Evolutionary conservation across 2,329 filamentous ascomycete species (phyloP).

Genomic region (Drechslerella dactyloides): DNA sequence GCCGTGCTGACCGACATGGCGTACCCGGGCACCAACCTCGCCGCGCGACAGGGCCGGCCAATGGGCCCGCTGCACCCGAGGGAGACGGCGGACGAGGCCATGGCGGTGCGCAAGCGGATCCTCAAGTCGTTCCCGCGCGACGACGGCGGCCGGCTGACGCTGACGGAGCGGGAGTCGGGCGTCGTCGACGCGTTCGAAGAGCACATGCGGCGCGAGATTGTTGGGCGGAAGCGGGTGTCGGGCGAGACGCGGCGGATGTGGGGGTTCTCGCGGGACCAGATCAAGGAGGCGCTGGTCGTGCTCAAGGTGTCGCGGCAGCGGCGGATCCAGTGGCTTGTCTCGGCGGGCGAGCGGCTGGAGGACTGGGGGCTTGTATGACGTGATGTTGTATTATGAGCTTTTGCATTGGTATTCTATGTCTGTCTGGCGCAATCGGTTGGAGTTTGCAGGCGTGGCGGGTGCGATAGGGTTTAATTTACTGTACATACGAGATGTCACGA

Average conservation of each 20-base stretch:
- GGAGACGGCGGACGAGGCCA: conserved; percentile 32
- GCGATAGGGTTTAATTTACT: too few species aligned
- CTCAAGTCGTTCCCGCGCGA: conserved; percentile 31
- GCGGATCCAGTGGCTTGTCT: conserved; percentile 41
- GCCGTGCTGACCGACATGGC: conserved; percentile 28
- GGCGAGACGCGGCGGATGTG: conserved; percentile 46
- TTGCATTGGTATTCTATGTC: conserved; percentile 9
- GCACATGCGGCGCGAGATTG: conserved; percentile 38
- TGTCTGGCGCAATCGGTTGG: conserved; percentile 6
- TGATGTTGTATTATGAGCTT: not conserved
- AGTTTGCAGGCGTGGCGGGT: not conserved
- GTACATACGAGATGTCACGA: not conserved
- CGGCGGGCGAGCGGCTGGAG: conserved; percentile 36
- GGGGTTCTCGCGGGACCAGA: conserved; percentile 47
- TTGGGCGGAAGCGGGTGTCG: conserved; percentile 31
- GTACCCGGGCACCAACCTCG: conserved; percentile 26
- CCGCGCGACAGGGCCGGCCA: conserved; percentile 17
- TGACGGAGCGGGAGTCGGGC: conserved; percentile 34
- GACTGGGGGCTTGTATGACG: conserved; percentile 46
- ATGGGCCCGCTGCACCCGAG: conserved; percentile 34
- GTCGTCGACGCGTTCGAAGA: conserved; percentile 42
- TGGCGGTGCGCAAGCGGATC: conserved; percentile 30
- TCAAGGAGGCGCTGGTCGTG: conserved; percentile 42
- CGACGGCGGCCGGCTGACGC: conserved; percentile 16
- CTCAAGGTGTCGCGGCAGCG: conserved; percentile 40